Evolutionary conservation across 768 basidiomycete genomes (phyloP).

Genomic region (Trametopsis cervina): DNA sequence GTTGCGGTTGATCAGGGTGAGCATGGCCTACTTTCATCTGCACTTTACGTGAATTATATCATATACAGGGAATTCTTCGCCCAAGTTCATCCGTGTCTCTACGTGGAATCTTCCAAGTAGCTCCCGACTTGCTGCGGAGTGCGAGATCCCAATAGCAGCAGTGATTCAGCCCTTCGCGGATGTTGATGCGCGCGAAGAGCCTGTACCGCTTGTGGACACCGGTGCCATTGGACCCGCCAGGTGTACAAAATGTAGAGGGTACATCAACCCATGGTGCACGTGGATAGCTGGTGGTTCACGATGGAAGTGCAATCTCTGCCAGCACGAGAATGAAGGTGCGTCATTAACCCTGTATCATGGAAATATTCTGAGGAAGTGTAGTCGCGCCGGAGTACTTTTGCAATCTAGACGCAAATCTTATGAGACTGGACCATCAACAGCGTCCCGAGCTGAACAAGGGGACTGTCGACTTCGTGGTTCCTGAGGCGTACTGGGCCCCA

Average conservation of each 20-base stretch:
- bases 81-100: constrained; percentile 82
- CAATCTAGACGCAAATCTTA: constrained; percentile 69
- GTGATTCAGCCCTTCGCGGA: constrained; percentile 89
- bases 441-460: constrained; percentile 87
- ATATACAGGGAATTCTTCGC: constrained; percentile 74
- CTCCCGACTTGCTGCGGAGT: constrained; percentile 70
- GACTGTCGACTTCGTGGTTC: constrained; percentile 83
- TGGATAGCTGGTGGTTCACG: constrained; percentile 78
- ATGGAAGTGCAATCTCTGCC: constrained; percentile 93
- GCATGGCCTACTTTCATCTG: constrained; percentile 4
- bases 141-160: constrained; percentile 78
- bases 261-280: constrained; percentile 90
- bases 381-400: constrained; percentile 81
- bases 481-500: constrained; percentile 77
- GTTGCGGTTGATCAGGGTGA: constrained; percentile 87
- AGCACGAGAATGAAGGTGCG: constrained; percentile 78
- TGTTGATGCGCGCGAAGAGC: constrained; percentile 69
- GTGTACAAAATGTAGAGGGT: constrained; percentile 79
- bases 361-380: constrained; percentile 23
- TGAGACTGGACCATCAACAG: constrained; percentile 72
- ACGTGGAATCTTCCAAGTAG: constrained; percentile 86
- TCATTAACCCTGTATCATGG: constrained; percentile 2
- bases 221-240: constrained; percentile 72
- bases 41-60: not conserved
- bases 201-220: constrained; percentile 70